Percentiles rank a stretch among this genome's conserved stretches.
phyloP scores from a whole-genome alignment of 805 yeast species.

The Wickerhamiella kazuoi region DNA sequence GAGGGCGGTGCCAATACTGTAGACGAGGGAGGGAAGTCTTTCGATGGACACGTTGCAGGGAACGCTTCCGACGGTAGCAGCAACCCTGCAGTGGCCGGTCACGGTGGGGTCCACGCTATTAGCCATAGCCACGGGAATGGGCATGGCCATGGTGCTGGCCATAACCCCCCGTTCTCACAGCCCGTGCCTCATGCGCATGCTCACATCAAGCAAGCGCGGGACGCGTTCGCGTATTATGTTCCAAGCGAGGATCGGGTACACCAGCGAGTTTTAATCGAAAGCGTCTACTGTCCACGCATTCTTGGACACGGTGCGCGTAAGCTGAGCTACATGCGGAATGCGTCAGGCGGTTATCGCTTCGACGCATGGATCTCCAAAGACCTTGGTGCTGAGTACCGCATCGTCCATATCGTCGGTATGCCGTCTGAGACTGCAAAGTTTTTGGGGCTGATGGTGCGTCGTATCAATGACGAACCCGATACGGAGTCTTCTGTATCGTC shows the following conservation, averaged over 20 bases:
- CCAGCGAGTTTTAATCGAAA: slow-evolving; percentile 3
- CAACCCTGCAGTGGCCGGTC: too few relatives aligned
- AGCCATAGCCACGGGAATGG: too few relatives aligned
- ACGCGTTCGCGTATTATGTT: neutral
- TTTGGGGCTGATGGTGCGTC: slow-evolving; percentile 53
- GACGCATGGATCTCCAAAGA: slow-evolving; percentile 18
- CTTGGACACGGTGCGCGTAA: slow-evolving; percentile 11
- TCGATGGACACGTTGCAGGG: too few relatives aligned
- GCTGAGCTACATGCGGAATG: slow-evolving; percentile 7
- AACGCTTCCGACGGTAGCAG: too few relatives aligned
- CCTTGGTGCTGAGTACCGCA: slow-evolving; percentile 49
- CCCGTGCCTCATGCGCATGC: neutral
- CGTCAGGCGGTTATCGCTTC: slow-evolving; percentile 2
- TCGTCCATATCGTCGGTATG: slow-evolving; percentile 54
- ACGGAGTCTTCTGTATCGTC: slow-evolving; percentile 41
- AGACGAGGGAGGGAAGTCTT: too few relatives aligned
- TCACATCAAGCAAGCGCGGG: neutral
- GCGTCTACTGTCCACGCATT: slow-evolving; percentile 4
- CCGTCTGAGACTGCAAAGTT: slow-evolving; percentile 69
- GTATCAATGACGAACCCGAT: slow-evolving; percentile 47
- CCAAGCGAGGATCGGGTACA: neutral
- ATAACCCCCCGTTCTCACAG: too few relatives aligned
- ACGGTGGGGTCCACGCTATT: too few relatives aligned
- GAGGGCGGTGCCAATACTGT: too few relatives aligned
- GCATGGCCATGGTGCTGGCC: too few relatives aligned